Evolutionary conservation across 176 grass and related monocot genomes (phyloP), one percentile per base, ranked within the genome.

Genomic region (Carex myosuroides): DNA sequence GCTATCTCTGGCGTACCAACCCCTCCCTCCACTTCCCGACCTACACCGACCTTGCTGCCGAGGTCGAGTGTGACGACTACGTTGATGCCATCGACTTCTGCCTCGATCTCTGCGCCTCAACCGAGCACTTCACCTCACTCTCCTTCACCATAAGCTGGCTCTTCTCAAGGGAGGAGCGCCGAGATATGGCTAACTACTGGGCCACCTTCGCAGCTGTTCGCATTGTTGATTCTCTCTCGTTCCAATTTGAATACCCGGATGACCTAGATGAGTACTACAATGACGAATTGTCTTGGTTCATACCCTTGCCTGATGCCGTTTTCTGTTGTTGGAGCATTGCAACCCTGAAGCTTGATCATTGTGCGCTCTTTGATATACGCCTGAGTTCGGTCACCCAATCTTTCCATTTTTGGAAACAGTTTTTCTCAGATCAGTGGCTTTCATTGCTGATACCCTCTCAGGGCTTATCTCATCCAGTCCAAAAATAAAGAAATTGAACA

Each of bases 391-490:
- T 6, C 39, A 39, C 8, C 70, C 70, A 8, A 52, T 74, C 14
- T 74, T 74, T 20, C 70, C 70, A 14, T 74, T 44, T 18, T 44
- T 74, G 32, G 39, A 74, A 44, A 42, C 32, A 8, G 37, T 74
- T 35, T 74, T 74, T 74, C 70, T 74, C 35, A 37, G 70, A 74
- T 74, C 70, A 16, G 70, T 74, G 70, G 70, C 70, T 74, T 74
- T 74, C 16, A 8, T 20, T 20, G 70, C 37, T 44, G 70, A 74
- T 18, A 7, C 13, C 3, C 26, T 74, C 18, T 74, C 70, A 18
- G 70, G 35, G 26, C 20, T 74, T 50, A 74, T 74, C 32, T 37
- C 70, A 2, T 3, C 70, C 18, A 41, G 70, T 74, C 70, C 70
- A 8, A 74, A 74, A 74, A 46, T 74, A 35, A 74, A 74, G 39